A percentile compares a stretch with the other conserved stretches of the same genome.
Evolutionary conservation across 2,329 filamentous ascomycete species (phyloP).

Genomic region (Penicillium fuscoglaucum): DNA sequence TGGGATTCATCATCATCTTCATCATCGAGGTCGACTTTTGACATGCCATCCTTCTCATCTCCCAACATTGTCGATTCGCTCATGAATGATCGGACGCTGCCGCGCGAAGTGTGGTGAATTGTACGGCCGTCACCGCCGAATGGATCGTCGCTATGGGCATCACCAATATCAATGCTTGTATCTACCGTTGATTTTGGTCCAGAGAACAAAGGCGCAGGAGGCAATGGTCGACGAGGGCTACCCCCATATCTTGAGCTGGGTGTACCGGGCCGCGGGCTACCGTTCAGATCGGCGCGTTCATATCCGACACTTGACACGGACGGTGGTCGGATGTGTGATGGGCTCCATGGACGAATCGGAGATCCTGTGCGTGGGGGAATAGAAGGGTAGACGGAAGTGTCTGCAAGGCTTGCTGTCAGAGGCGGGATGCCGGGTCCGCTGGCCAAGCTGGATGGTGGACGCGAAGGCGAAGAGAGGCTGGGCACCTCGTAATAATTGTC

Average conservation of each 20-base stretch:
- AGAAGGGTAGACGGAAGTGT: conserved; percentile 41
- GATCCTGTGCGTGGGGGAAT: conserved; percentile 39
- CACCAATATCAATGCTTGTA: conserved; percentile 51
- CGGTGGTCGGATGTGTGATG: conserved; percentile 71
- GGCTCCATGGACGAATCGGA: conserved; percentile 53
- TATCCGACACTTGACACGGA: conserved; percentile 65
- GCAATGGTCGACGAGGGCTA: conserved; percentile 81
- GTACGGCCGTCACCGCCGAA: conserved; percentile 58
- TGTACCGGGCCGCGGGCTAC: conserved; percentile 84
- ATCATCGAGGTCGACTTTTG: conserved; percentile 49
- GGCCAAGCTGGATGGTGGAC: conserved; percentile 46
- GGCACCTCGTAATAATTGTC: conserved; percentile 32
- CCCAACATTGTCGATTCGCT: conserved; percentile 60
- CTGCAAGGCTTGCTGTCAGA: conserved; percentile 36
- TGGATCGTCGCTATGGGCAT: conserved; percentile 71
- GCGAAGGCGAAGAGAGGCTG: conserved; percentile 35
- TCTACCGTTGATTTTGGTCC: conserved; percentile 46
- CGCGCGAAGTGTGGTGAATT: conserved; percentile 53
- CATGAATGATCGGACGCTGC: conserved; percentile 61
- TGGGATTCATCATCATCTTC: conserved; percentile 47
- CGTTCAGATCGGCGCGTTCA: conserved; percentile 85
- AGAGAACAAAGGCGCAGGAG: conserved; percentile 82
- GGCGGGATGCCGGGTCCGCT: conserved; percentile 45
- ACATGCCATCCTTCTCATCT: conserved; percentile 50
- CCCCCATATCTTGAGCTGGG: conserved; percentile 86